Evolutionary conservation across 805 yeast genomes (phyloP).

Genomic region (Lachancea sp.): DNA sequence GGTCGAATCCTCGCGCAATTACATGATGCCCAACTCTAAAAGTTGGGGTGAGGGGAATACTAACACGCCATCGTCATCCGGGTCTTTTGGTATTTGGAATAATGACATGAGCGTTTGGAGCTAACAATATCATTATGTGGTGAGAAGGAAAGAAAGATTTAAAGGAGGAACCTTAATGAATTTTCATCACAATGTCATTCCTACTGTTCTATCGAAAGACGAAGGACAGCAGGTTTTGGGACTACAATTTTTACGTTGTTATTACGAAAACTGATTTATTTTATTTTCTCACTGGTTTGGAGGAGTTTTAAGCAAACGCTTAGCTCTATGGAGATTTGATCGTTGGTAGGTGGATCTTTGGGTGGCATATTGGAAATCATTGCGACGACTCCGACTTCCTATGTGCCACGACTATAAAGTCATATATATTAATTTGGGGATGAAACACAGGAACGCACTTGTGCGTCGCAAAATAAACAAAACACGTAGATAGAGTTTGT

Average conservation of each 20-base stretch:
- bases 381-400: neutral
- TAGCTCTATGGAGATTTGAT: conserved; percentile 1
- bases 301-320: conserved; percentile 1
- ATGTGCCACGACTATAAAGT: neutral
- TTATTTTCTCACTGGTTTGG: neutral
- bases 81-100: conserved; percentile 28
- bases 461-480: neutral
- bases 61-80: conserved; percentile 9
- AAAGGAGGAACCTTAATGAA: neutral
- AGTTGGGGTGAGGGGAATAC: conserved; percentile 24
- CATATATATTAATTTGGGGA: neutral
- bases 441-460: neutral
- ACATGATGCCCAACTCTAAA: conserved; percentile 17
- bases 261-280: conserved; percentile 2
- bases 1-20: conserved; percentile 8
- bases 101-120: conserved; percentile 38
- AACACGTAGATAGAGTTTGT: conserved; percentile 2
- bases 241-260: neutral
- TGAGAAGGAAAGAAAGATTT: neutral
- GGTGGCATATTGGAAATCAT: conserved; percentile 2
- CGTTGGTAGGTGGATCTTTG: conserved; percentile 1
- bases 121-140: conserved; percentile 8
- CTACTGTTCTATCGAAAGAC: too few species aligned
- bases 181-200: neutral
- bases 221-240: conserved; percentile 5